Evolutionary conservation across 2,329 filamentous ascomycete genomes (phyloP), one percentile per base, ranked within the genome.

Genomic region (Uncinocarpus reesii): DNA sequence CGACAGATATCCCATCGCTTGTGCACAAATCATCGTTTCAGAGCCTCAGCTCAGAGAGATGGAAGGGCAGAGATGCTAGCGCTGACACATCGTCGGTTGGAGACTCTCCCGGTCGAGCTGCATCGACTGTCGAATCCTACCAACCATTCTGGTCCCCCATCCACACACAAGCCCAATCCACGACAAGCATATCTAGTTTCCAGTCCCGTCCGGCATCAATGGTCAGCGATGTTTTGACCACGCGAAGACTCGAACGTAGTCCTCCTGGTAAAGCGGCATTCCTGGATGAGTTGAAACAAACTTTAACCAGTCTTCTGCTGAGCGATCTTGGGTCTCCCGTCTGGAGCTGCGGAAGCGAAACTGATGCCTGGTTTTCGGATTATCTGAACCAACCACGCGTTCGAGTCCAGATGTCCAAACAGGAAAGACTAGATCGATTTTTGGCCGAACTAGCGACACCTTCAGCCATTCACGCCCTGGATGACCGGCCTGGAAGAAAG

Each of bases 131-230:
- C 36, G 86, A 92, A 57, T 83, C 86, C 0, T 76, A 77, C 20
- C 80, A 80, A 13, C 92, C 87, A 0, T 93, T 90, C 62, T 95
- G 88, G 87, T 95, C 89, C 2, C 86, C 86, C 0, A 88, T 90
- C 56, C 83, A 86, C 51, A 80, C 80, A 0, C 72, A 77, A 44
- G 73, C 78, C 0, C 76, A 81, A 52, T 79, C 79, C 28, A 80
- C 83, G 1, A 77, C 80, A 0, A 79, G 73, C 52, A 70, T 74
- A 62, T 82, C 68, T 61, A 86, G 62, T 68, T 75, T 64, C 62
- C 75, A 66, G 35, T 71, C 69, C 3, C 62, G 67, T 2, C 66
- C 67, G 6, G 62, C 66, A 1, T 70, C 67, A 3, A 64, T 67
- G 60, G 62, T 68, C 44, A 68, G 61, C 49, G 67, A 68, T 51